Evolutionary conservation across 1,284 basidiomycete species (phyloP), one percentile per base, ranked within the genome.

Genomic region (Tilletia indica): DNA sequence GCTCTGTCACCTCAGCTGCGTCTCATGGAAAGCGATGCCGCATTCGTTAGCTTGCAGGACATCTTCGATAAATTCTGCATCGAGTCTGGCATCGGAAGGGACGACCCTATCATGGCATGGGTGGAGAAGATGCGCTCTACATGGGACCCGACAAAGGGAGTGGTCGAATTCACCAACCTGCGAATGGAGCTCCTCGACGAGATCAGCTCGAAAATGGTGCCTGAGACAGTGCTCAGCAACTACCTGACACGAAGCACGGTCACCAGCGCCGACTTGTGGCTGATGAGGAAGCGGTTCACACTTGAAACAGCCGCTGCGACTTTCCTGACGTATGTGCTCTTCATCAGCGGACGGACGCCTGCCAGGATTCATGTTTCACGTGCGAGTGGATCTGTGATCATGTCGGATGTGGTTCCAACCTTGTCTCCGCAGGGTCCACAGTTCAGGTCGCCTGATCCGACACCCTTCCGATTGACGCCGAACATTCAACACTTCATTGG

Each of bases 231-330:
- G 49, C 86, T 99, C 45, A 90, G 89, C 3, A 81, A 97, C 92
- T 99, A 94, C 84, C 93, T 99, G 90, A 88, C 90, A 61, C 89
- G 89, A 67, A 91, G 91, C 34, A 97, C 97, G 93, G 87, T 88
- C 38, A 89, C 89, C 4, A 90, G 96, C 1, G 89, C 90, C 72
- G 94, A 97, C 78, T 88, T 99, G 4, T 99, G 96, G 95, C 89
- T 93, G 74, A 93, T 98, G 90, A 90, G 97, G 75, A 99, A 97
- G 87, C 94, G 97, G 85, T 97, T 99, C 85, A 91, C 95, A 11
- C 86, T 92, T 58, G 95, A 99, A 83, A 88, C 93, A 58, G 93
- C 97, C 0, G 89, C 93, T 0, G 90, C 89, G 54, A 92, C 92
- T 79, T 99, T 99, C 88, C 91, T 97, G 88, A 97, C 94, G 8